Percentiles rank a stretch among this genome's conserved stretches.
Conservation (phyloP, 2,329 filamentous ascomycete species). For the Botrytis fabae region DNA sequence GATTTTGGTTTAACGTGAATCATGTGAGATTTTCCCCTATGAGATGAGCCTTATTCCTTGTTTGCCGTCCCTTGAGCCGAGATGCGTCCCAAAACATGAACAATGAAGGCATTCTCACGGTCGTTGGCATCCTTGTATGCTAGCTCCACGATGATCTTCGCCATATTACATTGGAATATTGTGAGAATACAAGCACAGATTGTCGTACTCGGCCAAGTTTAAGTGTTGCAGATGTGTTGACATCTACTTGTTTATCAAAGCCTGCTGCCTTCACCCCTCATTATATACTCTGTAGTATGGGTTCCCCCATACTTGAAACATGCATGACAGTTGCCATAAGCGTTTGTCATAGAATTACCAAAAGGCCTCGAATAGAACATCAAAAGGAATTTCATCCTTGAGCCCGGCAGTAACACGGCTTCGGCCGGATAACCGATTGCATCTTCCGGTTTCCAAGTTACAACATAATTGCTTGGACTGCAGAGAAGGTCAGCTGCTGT, state of each 20-base stretch:
- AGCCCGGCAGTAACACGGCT: background rate
- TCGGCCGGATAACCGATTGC: constrained; percentile 5
- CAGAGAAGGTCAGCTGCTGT: constrained; percentile 14
- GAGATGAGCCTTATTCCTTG: background rate
- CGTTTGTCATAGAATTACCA: constrained; percentile 21
- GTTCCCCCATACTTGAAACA: constrained; percentile 7
- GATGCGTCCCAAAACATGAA: background rate
- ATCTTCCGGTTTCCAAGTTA: constrained; percentile 14
- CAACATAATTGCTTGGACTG: constrained; percentile 3
- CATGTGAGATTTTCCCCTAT: background rate
- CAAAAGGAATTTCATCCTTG: constrained; percentile 3
- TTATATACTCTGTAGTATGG: background rate
- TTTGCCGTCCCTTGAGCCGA: constrained; percentile 8
- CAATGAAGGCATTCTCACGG: constrained; percentile 16
- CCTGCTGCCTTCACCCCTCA: constrained; percentile 3
- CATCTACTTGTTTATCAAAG: background rate
- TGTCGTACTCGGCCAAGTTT: background rate
- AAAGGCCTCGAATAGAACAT: background rate
- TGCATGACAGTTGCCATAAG: background rate
- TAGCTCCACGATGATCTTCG: constrained; percentile 4
- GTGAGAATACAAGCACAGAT: background rate
- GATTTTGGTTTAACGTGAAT: background rate
- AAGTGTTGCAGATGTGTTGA: background rate
- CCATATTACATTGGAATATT: background rate
- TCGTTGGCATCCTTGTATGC: background rate